phyloP scores from a whole-genome alignment of 495 filamentous ascomycete species.

The Neurospora sp. region DNA sequence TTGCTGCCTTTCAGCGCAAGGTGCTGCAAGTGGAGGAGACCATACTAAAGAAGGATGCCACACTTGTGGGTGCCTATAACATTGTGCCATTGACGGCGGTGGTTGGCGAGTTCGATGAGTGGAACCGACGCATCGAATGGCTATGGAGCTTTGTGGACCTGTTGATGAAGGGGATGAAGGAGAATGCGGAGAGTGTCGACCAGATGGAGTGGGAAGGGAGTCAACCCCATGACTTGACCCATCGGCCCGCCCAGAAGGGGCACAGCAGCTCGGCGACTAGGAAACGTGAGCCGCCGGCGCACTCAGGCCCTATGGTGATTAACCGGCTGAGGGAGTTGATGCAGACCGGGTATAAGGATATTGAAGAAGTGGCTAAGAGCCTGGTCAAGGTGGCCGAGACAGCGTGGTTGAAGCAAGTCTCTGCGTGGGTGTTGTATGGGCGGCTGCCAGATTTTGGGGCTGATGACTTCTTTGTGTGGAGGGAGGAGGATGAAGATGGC shows the following conservation, averaged over 20 bases:
- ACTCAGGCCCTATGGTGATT: constrained; percentile 52
- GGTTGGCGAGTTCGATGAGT: constrained; percentile 70
- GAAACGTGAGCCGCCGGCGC: background rate
- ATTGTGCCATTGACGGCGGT: constrained; percentile 85
- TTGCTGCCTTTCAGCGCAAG: constrained; percentile 69
- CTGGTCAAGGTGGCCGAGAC: constrained; percentile 70
- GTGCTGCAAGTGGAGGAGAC: constrained; percentile 73
- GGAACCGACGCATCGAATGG: constrained; percentile 79
- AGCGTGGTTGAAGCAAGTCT: constrained; percentile 82
- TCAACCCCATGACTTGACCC: background rate
- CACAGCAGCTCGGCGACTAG: background rate
- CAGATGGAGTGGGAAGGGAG: background rate
- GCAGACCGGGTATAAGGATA: constrained; percentile 80
- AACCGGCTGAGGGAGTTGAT: constrained; percentile 60
- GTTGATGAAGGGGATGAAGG: constrained; percentile 34
- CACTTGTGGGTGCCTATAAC: constrained; percentile 75
- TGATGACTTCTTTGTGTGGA: constrained; percentile 74
- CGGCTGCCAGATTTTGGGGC: constrained; percentile 60
- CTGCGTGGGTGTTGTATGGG: constrained; percentile 85
- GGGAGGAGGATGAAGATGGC: constrained; percentile 20
- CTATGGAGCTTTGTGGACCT: constrained; percentile 60
- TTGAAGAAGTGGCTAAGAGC: constrained; percentile 61
- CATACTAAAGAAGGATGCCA: constrained; percentile 59
- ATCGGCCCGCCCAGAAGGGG: constrained; percentile 3
- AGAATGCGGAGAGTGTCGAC: background rate